Evolutionary conservation across 345 rosid species (phyloP), one percentile per base, ranked within the genome.

Genomic region (Aethionema arabicum): DNA sequence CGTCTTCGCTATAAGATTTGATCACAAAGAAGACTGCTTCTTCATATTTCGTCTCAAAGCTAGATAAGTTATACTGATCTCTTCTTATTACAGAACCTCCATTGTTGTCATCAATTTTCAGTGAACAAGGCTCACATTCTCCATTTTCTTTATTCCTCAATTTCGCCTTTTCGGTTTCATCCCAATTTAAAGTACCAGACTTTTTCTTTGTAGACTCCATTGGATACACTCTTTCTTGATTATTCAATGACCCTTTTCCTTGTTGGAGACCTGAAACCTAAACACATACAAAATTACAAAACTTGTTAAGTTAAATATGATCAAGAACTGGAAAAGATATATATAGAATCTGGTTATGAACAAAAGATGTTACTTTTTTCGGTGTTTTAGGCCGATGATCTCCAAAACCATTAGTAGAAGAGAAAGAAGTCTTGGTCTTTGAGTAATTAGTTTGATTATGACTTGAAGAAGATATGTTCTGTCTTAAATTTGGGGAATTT

Each of bases 1-100:
- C 86, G 52, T 84, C 89, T 72, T 84, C 89, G 51, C 84, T 84
- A 59, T 81, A 84, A 58, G 89, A 84, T 65, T 84, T 84, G 44
- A 84, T 84, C 50, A 84, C 82, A 71, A 81, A 81, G 76, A 84
- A 84, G 30, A 61, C 56, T 11, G 83, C 88, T 14, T 75, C 77
- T 56, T 77, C 79, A n/a, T 80, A 72, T 16, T 61, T 76, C 37
- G 74, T 77, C 35, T 66, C 76, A 49, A 81, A 79, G 78, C 79
- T 80, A 44, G 77, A 12, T 31, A 72, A 70, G 75, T 81, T 83
- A 71, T 71, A 81, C 40, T 77, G 81, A 65, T 79, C 85, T 79
- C 65, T 81, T 56, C 70, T 68, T 41, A 69, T 39, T 56, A 63
- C 56, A 48, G 76, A 73, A 56, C 59, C 44, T 56, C 58, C 59